These are phyloP conservation scores for Neurospora hispaniola DNA, from an alignment of 495 filamentous ascomycete genomes.

Conservation along the genomic window DNA sequence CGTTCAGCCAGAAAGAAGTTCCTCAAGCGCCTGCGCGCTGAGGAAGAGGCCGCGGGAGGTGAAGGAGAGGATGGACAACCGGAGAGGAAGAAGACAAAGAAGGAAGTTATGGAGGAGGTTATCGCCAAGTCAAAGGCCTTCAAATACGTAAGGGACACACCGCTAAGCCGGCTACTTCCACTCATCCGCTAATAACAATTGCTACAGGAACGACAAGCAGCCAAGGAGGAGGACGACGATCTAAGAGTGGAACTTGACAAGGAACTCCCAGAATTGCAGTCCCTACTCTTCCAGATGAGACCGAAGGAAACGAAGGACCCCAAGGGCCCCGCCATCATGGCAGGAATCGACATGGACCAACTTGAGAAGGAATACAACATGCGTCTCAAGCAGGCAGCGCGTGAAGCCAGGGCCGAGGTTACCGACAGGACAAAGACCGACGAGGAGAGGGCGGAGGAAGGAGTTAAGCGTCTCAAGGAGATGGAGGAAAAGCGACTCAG, in stretches of 20 bases:
- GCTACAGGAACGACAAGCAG: constrained; percentile 53
- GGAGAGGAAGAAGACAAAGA: constrained; percentile 80
- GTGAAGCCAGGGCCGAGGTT: constrained; percentile 72
- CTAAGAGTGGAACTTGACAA: constrained; percentile 47
- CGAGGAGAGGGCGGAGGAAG: constrained; percentile 71
- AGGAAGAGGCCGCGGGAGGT: constrained; percentile 29
- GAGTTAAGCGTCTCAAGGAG: constrained; percentile 60
- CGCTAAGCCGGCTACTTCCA: not conserved
- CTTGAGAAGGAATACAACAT: constrained; percentile 79
- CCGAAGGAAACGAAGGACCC: constrained; percentile 38
- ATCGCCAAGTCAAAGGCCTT: constrained; percentile 94
- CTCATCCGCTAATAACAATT: not conserved
- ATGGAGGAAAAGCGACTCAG: constrained; percentile 66
- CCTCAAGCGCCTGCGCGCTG: constrained; percentile 49
- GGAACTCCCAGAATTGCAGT: constrained; percentile 68
- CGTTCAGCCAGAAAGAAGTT: constrained; percentile 35
- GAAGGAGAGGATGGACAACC: constrained; percentile 45
- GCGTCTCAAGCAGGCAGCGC: constrained; percentile 65
- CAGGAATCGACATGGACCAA: constrained; percentile 49
- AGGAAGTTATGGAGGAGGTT: constrained; percentile 94
- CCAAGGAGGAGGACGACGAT: constrained; percentile 90
- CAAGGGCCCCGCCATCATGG: constrained; percentile 45
- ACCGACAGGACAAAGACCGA: constrained; percentile 83
- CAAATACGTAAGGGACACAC: constrained; percentile 58
- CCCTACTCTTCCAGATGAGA: constrained; percentile 44